Percentiles rank a stretch among this genome's conserved stretches.
phyloP scores from a whole-genome alignment of 2,329 filamentous ascomycete species.

The Cercospora sp. region DNA sequence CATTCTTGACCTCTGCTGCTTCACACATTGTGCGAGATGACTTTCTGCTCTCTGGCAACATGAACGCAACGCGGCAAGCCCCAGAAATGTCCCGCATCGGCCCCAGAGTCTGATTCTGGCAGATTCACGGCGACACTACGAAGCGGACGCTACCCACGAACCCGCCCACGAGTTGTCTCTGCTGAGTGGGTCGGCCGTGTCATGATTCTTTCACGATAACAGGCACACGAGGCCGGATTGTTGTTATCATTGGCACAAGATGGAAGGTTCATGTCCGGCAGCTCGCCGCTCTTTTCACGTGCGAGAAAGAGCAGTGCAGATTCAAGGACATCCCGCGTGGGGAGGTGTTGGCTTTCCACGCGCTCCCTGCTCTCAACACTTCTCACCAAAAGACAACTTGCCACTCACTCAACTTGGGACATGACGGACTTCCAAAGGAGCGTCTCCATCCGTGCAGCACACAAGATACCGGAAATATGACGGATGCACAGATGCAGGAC shows the following conservation, averaged over 20 bases:
- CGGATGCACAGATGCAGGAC: constrained; percentile 6
- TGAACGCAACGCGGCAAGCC: background rate
- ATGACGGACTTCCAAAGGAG: background rate
- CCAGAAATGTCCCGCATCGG: background rate
- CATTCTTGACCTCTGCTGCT: background rate
- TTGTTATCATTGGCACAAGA: background rate
- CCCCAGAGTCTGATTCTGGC: constrained; percentile 5
- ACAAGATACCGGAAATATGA: constrained; percentile 5
- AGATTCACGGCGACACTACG: background rate
- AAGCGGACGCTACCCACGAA: constrained; percentile 8
- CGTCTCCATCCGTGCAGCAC: background rate
- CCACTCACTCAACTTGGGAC: background rate
- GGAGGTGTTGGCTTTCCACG: background rate
- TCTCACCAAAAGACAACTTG: background rate
- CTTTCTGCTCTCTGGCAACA: background rate
- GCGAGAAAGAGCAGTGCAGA: constrained; percentile 1
- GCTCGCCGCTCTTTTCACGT: background rate
- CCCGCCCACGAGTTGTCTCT: background rate
- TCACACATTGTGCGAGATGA: background rate
- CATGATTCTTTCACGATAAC: background rate
- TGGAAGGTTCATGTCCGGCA: background rate
- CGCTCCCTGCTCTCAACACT: background rate
- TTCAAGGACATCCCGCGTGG: constrained; percentile 3
- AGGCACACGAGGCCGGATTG: background rate
- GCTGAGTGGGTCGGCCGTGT: constrained; percentile 8